Conservation (phyloP, 805 yeast species). For the Cyberlindnera mississippiensis region DNA sequence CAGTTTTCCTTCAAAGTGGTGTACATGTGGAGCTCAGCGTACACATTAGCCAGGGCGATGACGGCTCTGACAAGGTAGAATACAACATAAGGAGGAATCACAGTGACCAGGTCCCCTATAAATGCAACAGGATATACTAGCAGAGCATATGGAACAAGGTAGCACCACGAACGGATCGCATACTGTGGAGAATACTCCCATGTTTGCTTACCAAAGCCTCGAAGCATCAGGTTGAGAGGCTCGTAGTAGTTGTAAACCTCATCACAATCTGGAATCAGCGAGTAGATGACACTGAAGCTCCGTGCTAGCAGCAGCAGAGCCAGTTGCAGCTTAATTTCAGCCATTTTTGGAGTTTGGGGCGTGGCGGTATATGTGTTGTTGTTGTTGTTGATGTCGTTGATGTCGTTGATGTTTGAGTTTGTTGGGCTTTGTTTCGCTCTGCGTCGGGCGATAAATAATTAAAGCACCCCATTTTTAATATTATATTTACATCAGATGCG, state of each 20-base stretch:
- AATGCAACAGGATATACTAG: constrained; percentile 22
- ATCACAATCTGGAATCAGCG: constrained; percentile 87
- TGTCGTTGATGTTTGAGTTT: neutral
- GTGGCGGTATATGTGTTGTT: neutral
- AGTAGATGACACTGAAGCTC: constrained; percentile 44
- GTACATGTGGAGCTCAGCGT: constrained; percentile 52
- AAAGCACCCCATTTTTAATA: no score
- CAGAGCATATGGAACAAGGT: constrained; percentile 44
- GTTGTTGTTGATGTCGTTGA: neutral
- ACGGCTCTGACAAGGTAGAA: constrained; percentile 54
- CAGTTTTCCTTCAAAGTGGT: constrained; percentile 34
- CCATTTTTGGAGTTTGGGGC: neutral
- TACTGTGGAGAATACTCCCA: constrained; percentile 95
- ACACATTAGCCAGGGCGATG: constrained; percentile 37
- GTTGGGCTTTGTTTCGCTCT: no score
- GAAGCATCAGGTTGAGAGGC: constrained; percentile 71
- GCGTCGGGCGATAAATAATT: no score
- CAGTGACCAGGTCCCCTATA: constrained; percentile 3
- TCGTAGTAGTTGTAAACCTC: constrained; percentile 94
- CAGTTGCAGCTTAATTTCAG: no score
- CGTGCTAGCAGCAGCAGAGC: constrained; percentile 20
- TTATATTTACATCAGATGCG: no score
- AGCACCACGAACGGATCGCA: constrained; percentile 85
- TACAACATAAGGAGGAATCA: constrained; percentile 23
- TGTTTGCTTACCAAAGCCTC: constrained; percentile 89